Evolutionary conservation across 768 basidiomycete species (phyloP).

Genomic region (Podaxis rugospora): DNA sequence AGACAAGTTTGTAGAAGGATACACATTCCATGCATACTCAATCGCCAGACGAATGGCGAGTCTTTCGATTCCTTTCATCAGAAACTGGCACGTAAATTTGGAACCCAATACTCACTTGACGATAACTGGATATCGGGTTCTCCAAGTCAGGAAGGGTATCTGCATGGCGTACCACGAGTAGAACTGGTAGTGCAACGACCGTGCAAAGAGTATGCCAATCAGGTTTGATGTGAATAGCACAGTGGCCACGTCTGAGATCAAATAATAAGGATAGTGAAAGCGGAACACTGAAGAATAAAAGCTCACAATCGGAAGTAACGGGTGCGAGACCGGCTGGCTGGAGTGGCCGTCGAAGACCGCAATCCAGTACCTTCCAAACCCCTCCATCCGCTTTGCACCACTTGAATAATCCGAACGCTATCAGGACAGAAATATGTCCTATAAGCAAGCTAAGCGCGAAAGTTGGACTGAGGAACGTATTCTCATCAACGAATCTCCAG

Average conservation of each 20-base stretch:
- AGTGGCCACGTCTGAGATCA: conserved; percentile 61
- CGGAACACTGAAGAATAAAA: neutral
- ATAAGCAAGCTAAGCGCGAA: conserved; percentile 63
- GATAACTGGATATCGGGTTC: conserved; percentile 56
- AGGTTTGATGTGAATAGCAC: conserved; percentile 89
- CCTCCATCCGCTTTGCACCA: conserved; percentile 83
- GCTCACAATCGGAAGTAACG: conserved; percentile 64
- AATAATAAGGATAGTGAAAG: neutral
- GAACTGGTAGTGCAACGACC: conserved; percentile 97
- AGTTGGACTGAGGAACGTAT: conserved; percentile 61
- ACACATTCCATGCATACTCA: conserved; percentile 19
- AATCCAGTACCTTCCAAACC: conserved; percentile 45
- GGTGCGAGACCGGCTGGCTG: conserved; percentile 41
- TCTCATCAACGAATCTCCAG: conserved; percentile 84
- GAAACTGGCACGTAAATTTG: neutral
- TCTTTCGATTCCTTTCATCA: neutral
- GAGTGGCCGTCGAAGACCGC: conserved; percentile 48
- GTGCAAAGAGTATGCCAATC: conserved; percentile 86
- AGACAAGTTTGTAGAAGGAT: conserved; percentile 19
- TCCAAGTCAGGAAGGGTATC: conserved; percentile 78
- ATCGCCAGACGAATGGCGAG: conserved; percentile 9
- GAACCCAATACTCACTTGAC: conserved; percentile 47
- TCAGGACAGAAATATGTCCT: conserved; percentile 57
- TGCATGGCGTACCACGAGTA: conserved; percentile 97
- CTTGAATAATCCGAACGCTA: conserved; percentile 60